Evolutionary conservation across 352 stramenopile genomes (phyloP).

Genomic region (Phytophthora sp.): DNA sequence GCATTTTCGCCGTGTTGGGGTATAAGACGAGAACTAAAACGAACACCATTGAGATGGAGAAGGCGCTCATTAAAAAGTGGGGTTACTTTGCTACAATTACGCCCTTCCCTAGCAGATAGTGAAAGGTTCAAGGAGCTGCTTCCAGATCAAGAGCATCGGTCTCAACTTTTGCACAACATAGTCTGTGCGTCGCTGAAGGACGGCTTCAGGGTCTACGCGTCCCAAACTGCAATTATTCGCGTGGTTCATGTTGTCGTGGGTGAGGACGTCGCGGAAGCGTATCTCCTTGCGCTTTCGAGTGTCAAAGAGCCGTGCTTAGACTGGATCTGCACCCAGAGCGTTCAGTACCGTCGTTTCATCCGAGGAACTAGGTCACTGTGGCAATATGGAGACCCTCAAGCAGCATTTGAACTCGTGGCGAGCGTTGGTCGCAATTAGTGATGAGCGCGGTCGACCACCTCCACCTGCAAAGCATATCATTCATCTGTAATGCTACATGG

Average conservation of each 20-base stretch:
- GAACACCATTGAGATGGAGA: neutral
- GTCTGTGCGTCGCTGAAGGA: neutral
- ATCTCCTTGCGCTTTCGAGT: neutral
- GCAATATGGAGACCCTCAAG: neutral
- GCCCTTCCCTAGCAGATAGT: neutral
- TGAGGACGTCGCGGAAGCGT: too few relatives aligned
- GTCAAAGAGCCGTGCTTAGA: neutral
- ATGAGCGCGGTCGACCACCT: neutral
- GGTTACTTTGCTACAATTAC: too few relatives aligned
- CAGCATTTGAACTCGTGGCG: slow-evolving; percentile 1
- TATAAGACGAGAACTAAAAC: neutral
- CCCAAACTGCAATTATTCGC: neutral
- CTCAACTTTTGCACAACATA: slow-evolving; percentile 5
- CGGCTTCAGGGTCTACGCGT: slow-evolving; percentile 3
- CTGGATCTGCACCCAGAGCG: neutral
- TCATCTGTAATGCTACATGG: neutral
- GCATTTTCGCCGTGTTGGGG: neutral
- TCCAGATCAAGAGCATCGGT: neutral
- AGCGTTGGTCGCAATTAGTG: neutral
- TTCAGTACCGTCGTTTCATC: neutral
- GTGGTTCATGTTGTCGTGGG: slow-evolving; percentile 4
- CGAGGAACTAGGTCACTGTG: neutral
- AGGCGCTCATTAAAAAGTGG: too few relatives aligned
- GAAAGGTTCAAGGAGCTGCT: neutral
- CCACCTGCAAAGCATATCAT: slow-evolving; percentile 6